A percentile compares a stretch with the other conserved stretches of the same genome.
Evolutionary conservation across 1,284 basidiomycete genomes (phyloP).

Genomic region (Tremellales sp.): DNA sequence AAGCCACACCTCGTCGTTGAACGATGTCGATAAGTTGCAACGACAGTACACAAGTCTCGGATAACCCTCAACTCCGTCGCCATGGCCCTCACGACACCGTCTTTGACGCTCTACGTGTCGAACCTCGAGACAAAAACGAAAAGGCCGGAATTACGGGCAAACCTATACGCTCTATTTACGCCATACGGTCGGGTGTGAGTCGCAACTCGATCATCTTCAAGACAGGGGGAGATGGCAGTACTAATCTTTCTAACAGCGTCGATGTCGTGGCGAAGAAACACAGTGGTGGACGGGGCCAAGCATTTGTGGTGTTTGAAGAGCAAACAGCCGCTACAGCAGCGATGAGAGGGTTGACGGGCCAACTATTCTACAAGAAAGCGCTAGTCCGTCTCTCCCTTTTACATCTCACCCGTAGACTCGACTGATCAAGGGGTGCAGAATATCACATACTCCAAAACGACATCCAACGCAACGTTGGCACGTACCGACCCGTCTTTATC

Average conservation of each 20-base stretch:
- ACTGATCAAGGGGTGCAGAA: slow-evolving; percentile 56
- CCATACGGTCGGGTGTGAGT: slow-evolving; percentile 77
- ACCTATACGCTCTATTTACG: slow-evolving; percentile 85
- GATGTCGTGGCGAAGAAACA: slow-evolving; percentile 89
- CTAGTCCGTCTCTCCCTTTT: slow-evolving; percentile 16
- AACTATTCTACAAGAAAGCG: slow-evolving; percentile 67
- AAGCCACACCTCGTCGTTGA: no score
- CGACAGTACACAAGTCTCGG: no score
- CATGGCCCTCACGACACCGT: slow-evolving; percentile 58
- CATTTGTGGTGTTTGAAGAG: slow-evolving; percentile 92
- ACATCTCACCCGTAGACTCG: neutral
- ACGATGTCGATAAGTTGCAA: no score
- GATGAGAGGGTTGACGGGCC: slow-evolving; percentile 81
- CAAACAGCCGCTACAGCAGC: slow-evolving; percentile 83
- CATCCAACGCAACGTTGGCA: slow-evolving; percentile 72
- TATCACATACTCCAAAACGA: slow-evolving; percentile 79
- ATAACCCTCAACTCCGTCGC: no score
- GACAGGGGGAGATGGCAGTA: neutral
- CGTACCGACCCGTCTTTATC: slow-evolving; percentile 56
- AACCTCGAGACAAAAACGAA: slow-evolving; percentile 92
- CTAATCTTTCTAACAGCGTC: slow-evolving; percentile 55
- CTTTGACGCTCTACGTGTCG: slow-evolving; percentile 86
- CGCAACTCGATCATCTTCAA: neutral
- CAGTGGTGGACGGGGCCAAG: slow-evolving; percentile 84
- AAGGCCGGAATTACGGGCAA: slow-evolving; percentile 77